A percentile compares a stretch with the other conserved stretches of the same genome.
phyloP scores from a whole-genome alignment of 352 stramenopile species.

The Pythium guiyangense region DNA sequence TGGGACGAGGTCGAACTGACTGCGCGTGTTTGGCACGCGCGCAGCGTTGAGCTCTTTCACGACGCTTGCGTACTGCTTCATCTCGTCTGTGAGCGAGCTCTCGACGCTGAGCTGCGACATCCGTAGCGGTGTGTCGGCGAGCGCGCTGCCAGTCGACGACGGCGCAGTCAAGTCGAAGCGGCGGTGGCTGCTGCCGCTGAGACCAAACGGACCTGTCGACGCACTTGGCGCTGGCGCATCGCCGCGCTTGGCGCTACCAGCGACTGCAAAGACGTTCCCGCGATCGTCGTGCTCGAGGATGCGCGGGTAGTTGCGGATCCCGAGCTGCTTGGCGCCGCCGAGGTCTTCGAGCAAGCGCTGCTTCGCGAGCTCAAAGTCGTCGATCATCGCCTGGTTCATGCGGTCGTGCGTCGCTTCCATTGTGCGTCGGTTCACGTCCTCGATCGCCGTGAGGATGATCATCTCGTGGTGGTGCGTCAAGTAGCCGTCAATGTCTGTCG shows the following conservation, averaged over 20 bases:
- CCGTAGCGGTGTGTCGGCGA: slow-evolving; percentile 30
- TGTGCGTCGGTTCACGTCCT: slow-evolving; percentile 79
- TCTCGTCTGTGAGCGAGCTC: slow-evolving; percentile 76
- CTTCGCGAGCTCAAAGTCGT: slow-evolving; percentile 80
- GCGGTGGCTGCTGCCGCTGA: slow-evolving; percentile 39
- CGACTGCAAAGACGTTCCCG: slow-evolving; percentile 46
- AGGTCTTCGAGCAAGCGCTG: slow-evolving; percentile 70
- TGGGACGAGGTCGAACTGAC: slow-evolving; percentile 62
- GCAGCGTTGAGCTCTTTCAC: slow-evolving; percentile 68
- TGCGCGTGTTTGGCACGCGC: slow-evolving; percentile 63
- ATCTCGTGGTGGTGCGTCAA: slow-evolving; percentile 90
- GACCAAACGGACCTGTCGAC: slow-evolving; percentile 30
- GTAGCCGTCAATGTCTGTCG: slow-evolving; percentile 86
- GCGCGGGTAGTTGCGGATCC: slow-evolving; percentile 70
- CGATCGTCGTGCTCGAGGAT: slow-evolving; percentile 38
- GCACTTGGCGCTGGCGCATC: background rate
- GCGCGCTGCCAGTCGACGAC: slow-evolving; percentile 19
- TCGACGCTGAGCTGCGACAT: slow-evolving; percentile 63
- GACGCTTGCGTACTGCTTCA: slow-evolving; percentile 76
- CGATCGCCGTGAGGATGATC: slow-evolving; percentile 88
- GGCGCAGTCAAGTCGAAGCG: slow-evolving; percentile 31
- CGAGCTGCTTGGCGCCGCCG: slow-evolving; percentile 57
- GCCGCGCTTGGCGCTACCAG: slow-evolving; percentile 27
- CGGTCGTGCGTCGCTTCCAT: slow-evolving; percentile 76
- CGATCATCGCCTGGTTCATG: slow-evolving; percentile 85